Conservation (phyloP, 2,329 filamentous ascomycete genomes). For the Scolecobasidium constrictum region DNA sequence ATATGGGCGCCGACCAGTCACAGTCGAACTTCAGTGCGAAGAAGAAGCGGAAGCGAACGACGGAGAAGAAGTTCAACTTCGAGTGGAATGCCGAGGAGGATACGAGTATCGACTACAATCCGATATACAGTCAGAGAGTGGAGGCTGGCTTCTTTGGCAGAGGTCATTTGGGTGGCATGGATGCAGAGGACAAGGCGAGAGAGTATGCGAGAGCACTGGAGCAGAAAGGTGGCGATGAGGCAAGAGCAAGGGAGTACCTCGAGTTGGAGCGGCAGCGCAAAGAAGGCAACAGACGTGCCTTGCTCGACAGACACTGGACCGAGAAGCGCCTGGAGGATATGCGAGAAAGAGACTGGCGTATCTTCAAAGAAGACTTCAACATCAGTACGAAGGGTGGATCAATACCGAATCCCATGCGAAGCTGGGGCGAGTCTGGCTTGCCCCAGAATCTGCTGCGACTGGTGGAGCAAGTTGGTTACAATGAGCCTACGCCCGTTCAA, state of each 20-base stretch:
- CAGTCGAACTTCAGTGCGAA: slow-evolving; percentile 83
- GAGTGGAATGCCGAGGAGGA: slow-evolving; percentile 96
- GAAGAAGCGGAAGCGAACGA: slow-evolving; percentile 88
- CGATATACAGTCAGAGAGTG: slow-evolving; percentile 59
- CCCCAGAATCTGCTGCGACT: slow-evolving; percentile 71
- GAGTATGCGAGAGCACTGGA: slow-evolving; percentile 64
- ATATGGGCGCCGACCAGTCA: slow-evolving; percentile 85
- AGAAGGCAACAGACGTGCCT: slow-evolving; percentile 60
- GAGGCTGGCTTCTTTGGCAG: slow-evolving; percentile 61
- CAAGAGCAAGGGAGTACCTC: slow-evolving; percentile 65
- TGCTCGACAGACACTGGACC: slow-evolving; percentile 87
- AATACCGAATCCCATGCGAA: slow-evolving; percentile 94
- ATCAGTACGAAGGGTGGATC: slow-evolving; percentile 87
- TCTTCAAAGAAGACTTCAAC: slow-evolving; percentile 98
- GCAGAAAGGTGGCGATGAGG: slow-evolving; percentile 57
- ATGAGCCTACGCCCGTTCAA: slow-evolving; percentile 84
- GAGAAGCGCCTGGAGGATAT: slow-evolving; percentile 88
- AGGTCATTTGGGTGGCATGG: slow-evolving; percentile 56
- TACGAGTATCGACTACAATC: slow-evolving; percentile 74
- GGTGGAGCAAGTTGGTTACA: slow-evolving; percentile 76
- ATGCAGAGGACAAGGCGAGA: slow-evolving; percentile 42
- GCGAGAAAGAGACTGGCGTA: slow-evolving; percentile 96
- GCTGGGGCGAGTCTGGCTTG: slow-evolving; percentile 75
- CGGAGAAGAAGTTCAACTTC: slow-evolving; percentile 97
- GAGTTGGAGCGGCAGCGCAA: slow-evolving; percentile 73